A percentile compares a stretch with the other conserved stretches of the same genome.
These are phyloP conservation scores for Adansonia grandidieri DNA, from an alignment of 441 rosid species.

Conservation along the genomic window DNA sequence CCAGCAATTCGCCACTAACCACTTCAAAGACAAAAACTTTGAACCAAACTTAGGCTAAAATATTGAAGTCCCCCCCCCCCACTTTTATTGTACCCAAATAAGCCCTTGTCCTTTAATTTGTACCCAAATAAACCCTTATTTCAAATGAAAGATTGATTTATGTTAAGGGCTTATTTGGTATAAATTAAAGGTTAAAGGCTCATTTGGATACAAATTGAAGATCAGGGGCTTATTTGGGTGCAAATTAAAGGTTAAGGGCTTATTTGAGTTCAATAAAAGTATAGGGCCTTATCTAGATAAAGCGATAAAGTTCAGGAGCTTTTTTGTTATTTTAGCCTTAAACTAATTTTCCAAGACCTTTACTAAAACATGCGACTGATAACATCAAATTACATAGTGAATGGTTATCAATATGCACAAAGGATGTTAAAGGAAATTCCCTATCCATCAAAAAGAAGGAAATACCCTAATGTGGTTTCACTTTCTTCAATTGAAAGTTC, in stretches of 20 bases:
- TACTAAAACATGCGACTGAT: background rate
- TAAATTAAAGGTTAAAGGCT: too few species aligned
- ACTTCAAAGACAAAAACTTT: background rate
- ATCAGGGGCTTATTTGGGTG: too few species aligned
- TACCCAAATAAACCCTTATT: too few species aligned
- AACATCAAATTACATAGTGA: slow-evolving; percentile 4
- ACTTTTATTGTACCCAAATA: too few species aligned
- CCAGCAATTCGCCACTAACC: background rate
- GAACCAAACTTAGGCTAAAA: too few species aligned
- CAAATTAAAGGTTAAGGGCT: too few species aligned
- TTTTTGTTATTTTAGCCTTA: background rate
- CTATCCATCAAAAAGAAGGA: background rate
- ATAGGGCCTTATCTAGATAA: background rate
- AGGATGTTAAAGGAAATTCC: slow-evolving; percentile 8
- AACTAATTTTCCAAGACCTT: background rate
- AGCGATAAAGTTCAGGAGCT: background rate
- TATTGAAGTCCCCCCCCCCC: too few species aligned
- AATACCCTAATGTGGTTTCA: background rate
- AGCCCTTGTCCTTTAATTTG: too few species aligned
- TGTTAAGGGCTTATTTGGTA: too few species aligned
- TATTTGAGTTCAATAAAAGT: background rate
- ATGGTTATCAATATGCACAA: slow-evolving; percentile 1
- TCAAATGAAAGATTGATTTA: too few species aligned
- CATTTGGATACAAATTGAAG: too few species aligned
- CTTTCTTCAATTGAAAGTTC: slow-evolving; percentile 1